Evolutionary conservation across 352 stramenopile genomes (phyloP).

Genomic region (Stramenopiles sp.): DNA sequence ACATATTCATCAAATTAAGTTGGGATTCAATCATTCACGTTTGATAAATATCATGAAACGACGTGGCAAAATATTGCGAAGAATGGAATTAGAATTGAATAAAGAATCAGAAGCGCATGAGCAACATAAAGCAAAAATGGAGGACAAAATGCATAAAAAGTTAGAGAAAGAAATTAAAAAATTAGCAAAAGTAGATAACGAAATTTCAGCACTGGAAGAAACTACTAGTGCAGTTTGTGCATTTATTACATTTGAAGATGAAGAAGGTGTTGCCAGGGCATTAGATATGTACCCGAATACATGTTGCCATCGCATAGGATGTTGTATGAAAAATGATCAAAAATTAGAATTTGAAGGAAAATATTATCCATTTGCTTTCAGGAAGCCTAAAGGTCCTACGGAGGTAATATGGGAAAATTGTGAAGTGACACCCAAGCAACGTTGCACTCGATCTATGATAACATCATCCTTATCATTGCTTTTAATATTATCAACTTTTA

Average conservation of each 20-base stretch:
- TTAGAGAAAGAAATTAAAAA: background rate
- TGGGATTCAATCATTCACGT: background rate
- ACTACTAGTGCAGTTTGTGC: background rate
- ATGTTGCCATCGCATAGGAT: background rate
- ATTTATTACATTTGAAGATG: background rate
- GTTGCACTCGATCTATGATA: background rate
- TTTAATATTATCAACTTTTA: background rate
- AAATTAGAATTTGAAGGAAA: background rate
- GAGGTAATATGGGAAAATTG: background rate
- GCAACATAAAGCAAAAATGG: background rate
- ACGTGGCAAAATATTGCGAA: background rate
- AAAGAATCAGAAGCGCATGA: background rate
- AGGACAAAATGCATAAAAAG: background rate
- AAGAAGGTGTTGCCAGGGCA: background rate
- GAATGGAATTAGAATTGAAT: background rate
- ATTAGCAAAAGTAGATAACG: background rate
- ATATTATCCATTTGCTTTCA: background rate
- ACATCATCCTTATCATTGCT: background rate
- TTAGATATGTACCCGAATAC: background rate
- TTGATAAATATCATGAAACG: background rate
- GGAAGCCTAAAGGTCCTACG: background rate
- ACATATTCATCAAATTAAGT: background rate
- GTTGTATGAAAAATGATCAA: background rate
- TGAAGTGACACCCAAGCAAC: background rate
- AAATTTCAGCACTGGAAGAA: background rate